Base-by-base conservation (phyloP, 495 filamentous ascomycete genomes). In the Lindgomyces ingoldianus region DNA sequence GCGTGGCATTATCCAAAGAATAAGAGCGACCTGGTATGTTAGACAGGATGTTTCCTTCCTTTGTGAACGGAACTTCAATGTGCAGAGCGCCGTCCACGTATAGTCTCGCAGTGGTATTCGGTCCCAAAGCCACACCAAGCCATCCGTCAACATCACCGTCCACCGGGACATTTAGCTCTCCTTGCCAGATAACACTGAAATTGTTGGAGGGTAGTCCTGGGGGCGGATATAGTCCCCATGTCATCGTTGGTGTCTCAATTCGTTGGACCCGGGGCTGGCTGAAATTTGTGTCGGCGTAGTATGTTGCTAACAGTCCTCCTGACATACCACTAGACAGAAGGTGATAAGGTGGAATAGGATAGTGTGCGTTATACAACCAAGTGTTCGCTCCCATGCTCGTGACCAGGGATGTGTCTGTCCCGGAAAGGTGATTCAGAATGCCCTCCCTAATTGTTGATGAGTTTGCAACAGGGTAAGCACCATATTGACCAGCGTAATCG, bases 161-260 rank as follows among this genome's bases (percentile, higher is more conserved):
- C 3, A 76, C 73, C 2, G 73, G 76, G 0, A 75, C 71, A 48
- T 71, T 48, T 22, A 80, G 47, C 19, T 72, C 65, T 14, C 76
- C 76, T 56, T 79, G 76, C 76, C 75, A 79, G 11, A 72, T 62
- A 12, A 72, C 76, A 45, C 77, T 79, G 60, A 79, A 80, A 54
- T 78, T 78, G 55, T 78, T 79, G 1, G 75, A 77, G 11, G 76
- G 60, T 9, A 79, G 69, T 1, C 75, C 76, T 0, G 72, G 68
- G 4, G 76, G 76, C 1, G 76, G 76, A 50, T 78, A 79, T 22
- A 79, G 29, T 1, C 77, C 76, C 76, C 78, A 79, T 24, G 79
- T 75, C 1, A 76, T 69, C 22, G 74, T 74, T 0, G 77, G 77
- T 0, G 70, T 68, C 46, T 79, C 77, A 14, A 74, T 39, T 29